These are phyloP conservation scores for Phylloporus sp. DNA, from an alignment of 768 basidiomycete species.

Conservation along the genomic window DNA sequence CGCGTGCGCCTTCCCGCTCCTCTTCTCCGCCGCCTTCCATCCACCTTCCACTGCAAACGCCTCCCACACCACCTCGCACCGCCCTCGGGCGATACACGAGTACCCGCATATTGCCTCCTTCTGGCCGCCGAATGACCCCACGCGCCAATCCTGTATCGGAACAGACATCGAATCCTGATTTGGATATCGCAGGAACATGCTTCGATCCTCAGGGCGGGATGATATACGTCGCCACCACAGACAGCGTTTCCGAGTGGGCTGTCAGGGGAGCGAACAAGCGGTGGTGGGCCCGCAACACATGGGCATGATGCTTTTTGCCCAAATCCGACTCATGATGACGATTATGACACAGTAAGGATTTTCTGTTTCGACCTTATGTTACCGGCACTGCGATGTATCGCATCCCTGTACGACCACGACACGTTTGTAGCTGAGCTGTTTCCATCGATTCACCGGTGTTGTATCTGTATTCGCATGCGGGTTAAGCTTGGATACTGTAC, in stretches of 20 bases:
- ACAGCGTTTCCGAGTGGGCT: constrained; percentile 73
- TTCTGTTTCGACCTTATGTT: constrained; percentile 7
- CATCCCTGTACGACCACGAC: constrained; percentile 20
- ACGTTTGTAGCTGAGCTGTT: constrained; percentile 12
- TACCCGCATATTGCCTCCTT: constrained; percentile 16
- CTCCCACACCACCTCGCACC: constrained; percentile 20
- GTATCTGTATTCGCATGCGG: constrained; percentile 4
- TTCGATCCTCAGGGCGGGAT: constrained; percentile 68
- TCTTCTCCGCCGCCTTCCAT: constrained; percentile 45
- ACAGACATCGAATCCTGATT: constrained; percentile 19
- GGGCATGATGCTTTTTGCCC: constrained; percentile 31
- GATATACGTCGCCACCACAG: constrained; percentile 64
- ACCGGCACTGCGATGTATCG: constrained; percentile 7
- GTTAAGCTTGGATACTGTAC: background rate
- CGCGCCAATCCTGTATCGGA: constrained; percentile 11
- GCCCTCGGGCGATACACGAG: constrained; percentile 18
- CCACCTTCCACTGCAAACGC: constrained; percentile 27
- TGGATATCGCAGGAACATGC: constrained; percentile 66
- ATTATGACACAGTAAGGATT: background rate
- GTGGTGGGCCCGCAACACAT: constrained; percentile 59
- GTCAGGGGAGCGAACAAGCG: constrained; percentile 67
- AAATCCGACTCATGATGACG: background rate
- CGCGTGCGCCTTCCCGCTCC: constrained; percentile 44
- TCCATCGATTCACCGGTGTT: constrained; percentile 2
- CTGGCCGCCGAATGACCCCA: constrained; percentile 14